Base-by-base conservation (phyloP, 345 rosid species). In the Eutrema japonicum region DNA sequence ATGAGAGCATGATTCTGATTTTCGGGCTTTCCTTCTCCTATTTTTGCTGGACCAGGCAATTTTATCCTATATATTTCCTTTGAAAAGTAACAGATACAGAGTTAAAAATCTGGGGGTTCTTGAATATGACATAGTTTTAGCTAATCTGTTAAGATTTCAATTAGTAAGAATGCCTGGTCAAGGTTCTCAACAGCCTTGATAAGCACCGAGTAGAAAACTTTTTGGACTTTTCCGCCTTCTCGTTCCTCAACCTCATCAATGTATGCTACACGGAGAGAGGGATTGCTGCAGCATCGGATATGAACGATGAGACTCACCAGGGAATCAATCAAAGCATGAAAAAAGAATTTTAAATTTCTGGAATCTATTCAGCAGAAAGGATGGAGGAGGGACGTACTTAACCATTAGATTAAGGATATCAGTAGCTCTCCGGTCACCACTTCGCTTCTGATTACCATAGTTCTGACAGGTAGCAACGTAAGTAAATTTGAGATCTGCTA, bases 1-100 rank as follows among this genome's bases (percentile, higher is more conserved):
- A 95, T 51, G 69, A 88, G 75, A 18, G 99, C 98, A 80, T 95
- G 99, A 66, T 90, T 95, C 83, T 95, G 99, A 78, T 95, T 87
- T 80, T 89, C 99, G 27, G 99, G 99, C 78, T 92, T 92, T 71
- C 98, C 99, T 84, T 95, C 99, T 77, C 98, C 98, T 59, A 90
- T 53, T 84, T 95, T 92, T 26, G 93, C 97, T 36, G 83, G 64
- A 74, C 97, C 97, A 8, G 99, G 99, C 73, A 95, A 73, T 80
- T 86, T 95, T 78, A 90, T 90, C 42, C 99, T 89, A 71, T 90
- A 95, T 41, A 92, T 90, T 95, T 95, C 97, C 99, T 95, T 57
- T 38, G 75, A 11, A 70, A 58, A 66, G 45, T 37, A 42, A 59
- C 30, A 32, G 46, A 47, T 27, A 64, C 61, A 70, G 36, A 59